Evolutionary conservation across 371 early-diverging fungal species (phyloP).

Genomic region (Circinella umbellata): DNA sequence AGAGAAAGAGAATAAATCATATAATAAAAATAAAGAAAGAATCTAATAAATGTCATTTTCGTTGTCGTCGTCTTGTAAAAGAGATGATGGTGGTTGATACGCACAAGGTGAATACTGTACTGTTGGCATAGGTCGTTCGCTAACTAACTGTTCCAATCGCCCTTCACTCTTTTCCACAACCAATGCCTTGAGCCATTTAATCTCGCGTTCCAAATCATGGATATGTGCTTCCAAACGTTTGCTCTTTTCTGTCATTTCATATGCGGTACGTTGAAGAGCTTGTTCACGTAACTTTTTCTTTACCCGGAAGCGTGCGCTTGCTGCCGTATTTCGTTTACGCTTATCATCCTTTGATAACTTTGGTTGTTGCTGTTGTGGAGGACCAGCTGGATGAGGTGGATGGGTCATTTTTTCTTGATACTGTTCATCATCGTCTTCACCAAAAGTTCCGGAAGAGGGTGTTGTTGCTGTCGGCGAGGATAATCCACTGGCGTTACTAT

Average conservation of each 20-base stretch:
- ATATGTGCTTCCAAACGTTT: conserved; percentile 73
- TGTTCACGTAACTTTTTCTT: conserved; percentile 93
- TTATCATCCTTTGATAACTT: conserved; percentile 75
- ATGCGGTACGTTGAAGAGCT: conserved; percentile 80
- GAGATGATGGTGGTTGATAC: background rate
- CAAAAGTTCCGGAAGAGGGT: background rate
- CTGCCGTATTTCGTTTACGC: conserved; percentile 91
- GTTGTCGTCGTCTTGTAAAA: conserved; percentile 2
- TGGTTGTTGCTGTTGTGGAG: conserved; percentile 1
- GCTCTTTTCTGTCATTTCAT: conserved; percentile 81
- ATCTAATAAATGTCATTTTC: background rate
- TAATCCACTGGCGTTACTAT: background rate
- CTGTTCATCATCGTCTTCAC: background rate
- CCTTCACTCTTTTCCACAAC: conserved; percentile 77
- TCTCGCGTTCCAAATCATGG: conserved; percentile 86
- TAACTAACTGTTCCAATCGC: conserved; percentile 27
- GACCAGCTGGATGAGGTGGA: background rate
- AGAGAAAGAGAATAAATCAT: background rate
- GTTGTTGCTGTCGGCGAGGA: background rate
- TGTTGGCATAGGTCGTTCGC: conserved; percentile 27
- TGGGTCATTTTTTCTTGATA: no score
- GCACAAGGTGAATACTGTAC: background rate
- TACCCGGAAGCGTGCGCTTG: conserved; percentile 94
- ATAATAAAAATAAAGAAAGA: background rate
- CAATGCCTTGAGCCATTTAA: conserved; percentile 86